Evolutionary conservation across 2,329 filamentous ascomycete species (phyloP), one percentile per base, ranked within the genome.

Genomic region (Apiospora koreana): DNA sequence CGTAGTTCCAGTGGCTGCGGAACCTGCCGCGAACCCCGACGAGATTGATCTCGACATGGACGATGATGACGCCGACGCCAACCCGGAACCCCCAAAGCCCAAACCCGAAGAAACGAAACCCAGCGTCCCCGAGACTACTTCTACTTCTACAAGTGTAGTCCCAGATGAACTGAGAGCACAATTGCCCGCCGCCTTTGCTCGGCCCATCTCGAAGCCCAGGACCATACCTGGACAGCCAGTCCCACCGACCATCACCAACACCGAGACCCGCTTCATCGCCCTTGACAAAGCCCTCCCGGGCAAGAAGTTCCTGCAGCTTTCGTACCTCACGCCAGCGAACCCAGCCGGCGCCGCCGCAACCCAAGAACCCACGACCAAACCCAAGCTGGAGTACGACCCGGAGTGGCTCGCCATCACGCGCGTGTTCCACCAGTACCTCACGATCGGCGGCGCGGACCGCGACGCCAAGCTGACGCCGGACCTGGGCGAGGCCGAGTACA

Each of bases 341-440:
- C 68, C 77, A 67, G 73, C 73, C 54, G 74, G 50, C 31, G 70
- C 72, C 25, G 5, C 54, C 16, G 9, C 10, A 16, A 10, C 23
- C 7, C 16, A 45, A 21, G 28, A 8, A 43, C 41, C 41, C n/a
- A 67, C n/a, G n/a, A n/a, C 42, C 1, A 28, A 41, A 7, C 87
- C 89, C 74, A 84, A 83, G 14, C 85, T 98, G 0, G 84, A 90
- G 65, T 98, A 99, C 79, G 96, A 99, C 80, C 89, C 91, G 14
- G 96, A 99, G 82, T 99, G 95, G 95, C 90, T 99, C 9, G 93
- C 96, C 54, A 98, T 99, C 73, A 95, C 92, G 16, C 92, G 95
- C 54, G 92, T 91, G 9, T 97, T 98, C 77, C 89, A 93, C 50
- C 76, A 84, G 3, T 86, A 89, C 50, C 85, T 96, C 1, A 81